Conservation (phyloP, 345 rosid genomes). For the Lepidium aucheri region DNA sequence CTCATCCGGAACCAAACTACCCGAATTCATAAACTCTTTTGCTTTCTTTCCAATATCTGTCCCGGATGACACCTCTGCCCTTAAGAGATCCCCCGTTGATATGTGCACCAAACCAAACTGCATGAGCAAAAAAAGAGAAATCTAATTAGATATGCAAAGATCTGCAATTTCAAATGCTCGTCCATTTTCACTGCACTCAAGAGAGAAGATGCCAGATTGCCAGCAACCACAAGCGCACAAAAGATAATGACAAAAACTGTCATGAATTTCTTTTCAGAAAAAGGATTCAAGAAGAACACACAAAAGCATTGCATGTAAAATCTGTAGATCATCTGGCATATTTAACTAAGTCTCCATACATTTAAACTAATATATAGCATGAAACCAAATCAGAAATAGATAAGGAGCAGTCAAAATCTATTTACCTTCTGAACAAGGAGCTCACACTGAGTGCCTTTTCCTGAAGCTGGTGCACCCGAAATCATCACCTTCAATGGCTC, state of each 20-base stretch:
- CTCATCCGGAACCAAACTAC: slow-evolving; percentile 82
- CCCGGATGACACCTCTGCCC: slow-evolving; percentile 73
- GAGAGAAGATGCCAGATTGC: background rate
- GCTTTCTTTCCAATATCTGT: slow-evolving; percentile 74
- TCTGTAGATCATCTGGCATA: background rate
- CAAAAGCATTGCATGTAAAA: background rate
- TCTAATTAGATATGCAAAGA: background rate
- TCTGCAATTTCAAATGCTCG: background rate
- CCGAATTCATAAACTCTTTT: slow-evolving; percentile 72
- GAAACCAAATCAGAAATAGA: background rate
- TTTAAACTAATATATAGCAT: background rate
- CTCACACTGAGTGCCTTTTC: slow-evolving; percentile 93
- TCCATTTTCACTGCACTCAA: background rate
- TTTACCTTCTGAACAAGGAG: slow-evolving; percentile 67
- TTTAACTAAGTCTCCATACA: background rate
- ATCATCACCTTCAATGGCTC: slow-evolving; percentile 87
- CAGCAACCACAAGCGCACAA: too few relatives aligned
- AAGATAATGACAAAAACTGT: too few relatives aligned
- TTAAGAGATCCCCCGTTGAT: slow-evolving; percentile 85
- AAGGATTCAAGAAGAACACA: background rate
- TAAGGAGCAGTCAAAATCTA: background rate
- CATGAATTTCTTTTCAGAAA: background rate
- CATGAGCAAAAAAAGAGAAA: background rate
- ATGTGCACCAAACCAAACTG: slow-evolving; percentile 80
- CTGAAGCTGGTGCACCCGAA: slow-evolving; percentile 89